Base-by-base conservation (phyloP, 805 yeast genomes). In the Candida tallmaniae region DNA sequence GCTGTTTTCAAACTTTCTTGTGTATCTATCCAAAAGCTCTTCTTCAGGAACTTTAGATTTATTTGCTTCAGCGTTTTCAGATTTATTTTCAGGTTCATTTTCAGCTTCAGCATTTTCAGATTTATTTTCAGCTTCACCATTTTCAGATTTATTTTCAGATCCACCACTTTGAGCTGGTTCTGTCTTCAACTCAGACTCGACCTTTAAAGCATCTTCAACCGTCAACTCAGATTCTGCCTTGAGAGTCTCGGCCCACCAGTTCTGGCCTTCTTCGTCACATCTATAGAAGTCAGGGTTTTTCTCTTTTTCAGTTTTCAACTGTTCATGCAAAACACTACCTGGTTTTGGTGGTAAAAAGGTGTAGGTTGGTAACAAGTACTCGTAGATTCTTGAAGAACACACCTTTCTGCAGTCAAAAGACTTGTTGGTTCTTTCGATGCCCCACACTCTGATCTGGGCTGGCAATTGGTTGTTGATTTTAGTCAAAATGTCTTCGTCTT, bases 331-430 rank as follows among this genome's bases (percentile, higher is more conserved):
- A 7, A 74, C 66, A 19, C 88, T 71, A 27, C 69, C 65, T 5
- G 95, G 95, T 51, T 83, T 80, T n/a, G 98, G 97, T 7, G 95
- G 93, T 37, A 93, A 65, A 43, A 93, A 76, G 1, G 95, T 77
- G 56, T 87, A 89, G 0, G 95, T 85, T 27, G 98, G 98, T 54
- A 93, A 71, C 49, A 93, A 62, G 54, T 93, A 93, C 64, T 93
- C 98, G 58, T 93, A 93, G 42, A 94, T 73, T 56, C 98, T 77
- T n/a, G 96, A 87, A 3, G 93, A 81, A 65, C 98, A 93, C 83
- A 88, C 76, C 56, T 86, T 88, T 46, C 97, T 74, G 60, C 97
- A 88, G 58, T 93, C 97, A 58, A 93, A 93, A 0, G 89, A 76
- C 51, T 87, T 85, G 57, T 89, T 89, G 8, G 85, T 83, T 49